Base-by-base conservation (phyloP, 495 filamentous ascomycete species). In the Tuber umbilicatum region DNA sequence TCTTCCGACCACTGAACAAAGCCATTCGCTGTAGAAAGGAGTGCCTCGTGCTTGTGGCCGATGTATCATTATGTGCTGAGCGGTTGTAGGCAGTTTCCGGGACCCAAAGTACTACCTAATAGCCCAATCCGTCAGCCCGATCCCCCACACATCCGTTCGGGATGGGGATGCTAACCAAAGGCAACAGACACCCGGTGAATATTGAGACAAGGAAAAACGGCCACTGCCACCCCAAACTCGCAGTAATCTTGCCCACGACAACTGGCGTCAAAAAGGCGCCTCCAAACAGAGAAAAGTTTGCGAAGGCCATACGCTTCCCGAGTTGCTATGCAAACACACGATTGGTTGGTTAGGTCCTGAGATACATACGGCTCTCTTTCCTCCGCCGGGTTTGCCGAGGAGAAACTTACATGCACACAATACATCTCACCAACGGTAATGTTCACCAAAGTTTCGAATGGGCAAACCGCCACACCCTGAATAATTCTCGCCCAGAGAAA, bases 221-320 rank as follows among this genome's bases (percentile, higher is more conserved):
- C 92, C 92, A 93, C 79, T 86, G 82, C 93, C 93, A 97, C 39
- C 88, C 87, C 21, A 97, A 86, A 0, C 86, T 85, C 68, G 87
- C 84, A 35, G 93, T 94, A 75, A 97, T 94, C 81, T 92, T 94
- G 43, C 94, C 94, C 17, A 94, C 93, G 16, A 94, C 83, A 40
- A 97, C 92, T 0, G 93, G 94, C 0, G 94, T 97, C 81, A 97
- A 91, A 80, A 97, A 97, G 5, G 94, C 93, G 9, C 93, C 93
- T 1, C 94, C 94, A 82, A 96, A 97, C 16, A 97, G 86, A 5
- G 94, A 89, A 70, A 97, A 88, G 82, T 97, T 97, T 17, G 91
- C 90, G 42, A 96, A 85, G 16, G 94, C 94, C 94, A 97, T 97
- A 69, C 94, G 88, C 81, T 90, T 92, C 38, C 94, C 94, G 43